Percentiles rank a stretch among this genome's conserved stretches.
Conservation (phyloP, 768 basidiomycete species). For the Leccinum pellstonianum region DNA sequence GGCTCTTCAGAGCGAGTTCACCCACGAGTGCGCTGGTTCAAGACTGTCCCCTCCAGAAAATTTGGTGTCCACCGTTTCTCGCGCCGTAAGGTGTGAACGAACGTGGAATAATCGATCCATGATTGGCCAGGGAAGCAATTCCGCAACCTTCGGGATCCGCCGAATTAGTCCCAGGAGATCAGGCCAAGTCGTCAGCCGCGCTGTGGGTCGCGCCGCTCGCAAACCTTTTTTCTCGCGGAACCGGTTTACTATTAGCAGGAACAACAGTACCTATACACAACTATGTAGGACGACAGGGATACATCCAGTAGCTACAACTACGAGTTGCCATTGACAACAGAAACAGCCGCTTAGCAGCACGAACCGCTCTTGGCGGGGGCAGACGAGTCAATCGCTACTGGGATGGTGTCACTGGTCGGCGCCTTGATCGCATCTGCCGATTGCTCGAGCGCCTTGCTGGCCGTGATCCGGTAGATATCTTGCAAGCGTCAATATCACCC, state of each 20-base stretch:
- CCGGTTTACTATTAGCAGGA: conserved; percentile 23
- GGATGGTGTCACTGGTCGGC: conserved; percentile 80
- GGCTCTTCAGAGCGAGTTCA: conserved; percentile 54
- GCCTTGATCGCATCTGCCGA: conserved; percentile 75
- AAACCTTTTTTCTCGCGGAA: conserved; percentile 55
- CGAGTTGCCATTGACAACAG: conserved; percentile 4
- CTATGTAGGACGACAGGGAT: conserved; percentile 9
- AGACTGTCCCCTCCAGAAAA: conserved; percentile 94
- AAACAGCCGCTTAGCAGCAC: conserved; percentile 52
- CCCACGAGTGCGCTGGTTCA: conserved; percentile 86
- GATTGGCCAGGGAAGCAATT: conserved; percentile 92
- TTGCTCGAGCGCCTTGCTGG: conserved; percentile 91
- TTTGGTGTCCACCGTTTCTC: conserved; percentile 77
- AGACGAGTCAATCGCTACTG: conserved; percentile 67
- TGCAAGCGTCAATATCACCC: conserved; percentile 8
- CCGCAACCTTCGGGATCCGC: conserved; percentile 82
- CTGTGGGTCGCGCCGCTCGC: conserved; percentile 69
- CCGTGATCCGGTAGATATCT: conserved; percentile 99
- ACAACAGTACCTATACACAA: conserved; percentile 29
- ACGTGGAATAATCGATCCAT: conserved; percentile 84
- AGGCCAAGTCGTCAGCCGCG: conserved; percentile 85
- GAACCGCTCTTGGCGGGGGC: conserved; percentile 51
- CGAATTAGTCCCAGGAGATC: conserved; percentile 93
- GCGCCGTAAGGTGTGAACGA: conserved; percentile 59
- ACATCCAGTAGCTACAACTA: neutral